A percentile compares a stretch with the other conserved stretches of the same genome.
These are phyloP conservation scores for Pseudocercospora vitis DNA, from an alignment of 2,329 filamentous ascomycete genomes.

Conservation along the genomic window DNA sequence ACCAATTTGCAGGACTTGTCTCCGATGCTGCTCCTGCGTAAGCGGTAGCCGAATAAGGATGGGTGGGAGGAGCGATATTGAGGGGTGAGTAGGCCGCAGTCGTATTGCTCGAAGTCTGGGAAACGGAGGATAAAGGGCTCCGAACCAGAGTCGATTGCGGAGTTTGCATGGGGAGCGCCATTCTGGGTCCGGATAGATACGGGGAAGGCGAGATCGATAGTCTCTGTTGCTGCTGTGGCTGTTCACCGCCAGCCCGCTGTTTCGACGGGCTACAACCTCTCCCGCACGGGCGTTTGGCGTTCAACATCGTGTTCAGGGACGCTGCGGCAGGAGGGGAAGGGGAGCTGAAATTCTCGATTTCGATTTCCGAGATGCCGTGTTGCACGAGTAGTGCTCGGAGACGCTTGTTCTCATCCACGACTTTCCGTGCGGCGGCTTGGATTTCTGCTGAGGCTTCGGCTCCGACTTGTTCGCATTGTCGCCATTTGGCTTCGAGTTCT, in stretches of 20 bases:
- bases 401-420: conserved; percentile 68
- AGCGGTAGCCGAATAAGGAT: not conserved
- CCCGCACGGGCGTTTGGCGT: not conserved
- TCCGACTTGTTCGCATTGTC: conserved; percentile 63
- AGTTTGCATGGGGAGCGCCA: too few relatives aligned
- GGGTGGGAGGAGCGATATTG: not conserved
- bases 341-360: conserved; percentile 41
- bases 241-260: too few relatives aligned
- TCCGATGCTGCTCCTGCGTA: not conserved
- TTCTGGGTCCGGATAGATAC: too few relatives aligned
- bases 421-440: conserved; percentile 66
- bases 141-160: too few relatives aligned
- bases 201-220: too few relatives aligned
- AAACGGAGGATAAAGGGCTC: too few relatives aligned
- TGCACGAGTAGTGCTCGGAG: conserved; percentile 60
- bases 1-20: not conserved
- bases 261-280: too few relatives aligned
- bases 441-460: conserved; percentile 70
- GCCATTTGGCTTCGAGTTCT: conserved; percentile 65
- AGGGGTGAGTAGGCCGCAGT: too few relatives aligned
- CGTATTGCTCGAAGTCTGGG: too few relatives aligned
- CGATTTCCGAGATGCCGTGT: conserved; percentile 58
- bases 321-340: not conserved
- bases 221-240: too few relatives aligned
- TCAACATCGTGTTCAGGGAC: not conserved